A percentile compares a stretch with the other conserved stretches of the same genome.
These are phyloP conservation scores for Trametes hirsuta DNA, from an alignment of 1,284 basidiomycete species.

Conservation along the genomic window DNA sequence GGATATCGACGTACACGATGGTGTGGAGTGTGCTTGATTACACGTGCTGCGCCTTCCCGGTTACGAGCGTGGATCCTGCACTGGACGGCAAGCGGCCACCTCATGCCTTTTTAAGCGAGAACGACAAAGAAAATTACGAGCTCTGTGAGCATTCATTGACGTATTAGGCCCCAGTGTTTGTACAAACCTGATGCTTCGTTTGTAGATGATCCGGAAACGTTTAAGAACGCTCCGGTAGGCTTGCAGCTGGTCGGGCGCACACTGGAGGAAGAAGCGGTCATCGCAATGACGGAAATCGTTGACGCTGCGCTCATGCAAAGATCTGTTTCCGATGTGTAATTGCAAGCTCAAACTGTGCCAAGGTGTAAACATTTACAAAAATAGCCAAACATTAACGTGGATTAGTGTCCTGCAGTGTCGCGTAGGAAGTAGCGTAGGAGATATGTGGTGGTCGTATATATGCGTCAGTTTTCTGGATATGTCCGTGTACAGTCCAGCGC, in stretches of 20 bases:
- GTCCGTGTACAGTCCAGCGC: no score
- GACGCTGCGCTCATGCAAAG: constrained; percentile 34
- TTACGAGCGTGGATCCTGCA: constrained; percentile 55
- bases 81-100: constrained; percentile 35
- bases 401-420: no score
- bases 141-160: constrained; percentile 40
- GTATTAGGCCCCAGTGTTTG: background rate
- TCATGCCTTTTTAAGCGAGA: constrained; percentile 39
- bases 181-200: background rate
- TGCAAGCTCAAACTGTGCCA: background rate
- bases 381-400: background rate
- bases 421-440: no score
- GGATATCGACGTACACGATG: constrained; percentile 43
- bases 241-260: constrained; percentile 53
- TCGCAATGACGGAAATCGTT: constrained; percentile 46
- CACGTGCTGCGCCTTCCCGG: constrained; percentile 69
- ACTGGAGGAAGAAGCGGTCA: constrained; percentile 55
- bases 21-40: constrained; percentile 77
- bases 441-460: no score
- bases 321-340: background rate
- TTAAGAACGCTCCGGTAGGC: constrained; percentile 50
- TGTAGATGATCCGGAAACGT: constrained; percentile 48
- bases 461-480: no score
- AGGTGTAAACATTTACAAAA: background rate
- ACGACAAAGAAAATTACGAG: constrained; percentile 47